Base-by-base conservation (phyloP, 2,329 filamentous ascomycete species). In the Boeremia lycopersici region DNA sequence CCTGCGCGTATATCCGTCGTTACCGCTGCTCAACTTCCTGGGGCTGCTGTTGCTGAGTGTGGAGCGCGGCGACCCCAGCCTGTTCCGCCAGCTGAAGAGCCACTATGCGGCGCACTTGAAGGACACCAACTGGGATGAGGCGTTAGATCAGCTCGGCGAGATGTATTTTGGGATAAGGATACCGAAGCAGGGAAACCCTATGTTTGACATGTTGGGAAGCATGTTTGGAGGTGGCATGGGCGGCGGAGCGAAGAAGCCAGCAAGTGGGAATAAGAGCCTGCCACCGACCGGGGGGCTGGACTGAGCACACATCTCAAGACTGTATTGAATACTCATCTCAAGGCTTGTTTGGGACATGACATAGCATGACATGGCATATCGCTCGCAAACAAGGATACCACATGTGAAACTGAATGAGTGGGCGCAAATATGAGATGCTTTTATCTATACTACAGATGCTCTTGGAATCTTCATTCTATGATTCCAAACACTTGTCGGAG, bases 121-220 rank as follows among this genome's bases (percentile, higher is more conserved):
- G 67, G 93, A 98, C 65, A 81, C 86, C 1, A 81, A 83, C 11
- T 98, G 93, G 93, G 85, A 87, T 30, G 92, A 82, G 56, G 84
- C 91, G 23, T 79, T 99, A 57, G 89, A 92, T 65, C 87, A 91
- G 74, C 88, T 99, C 67, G 93, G 89, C 43, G 93, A 99, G 79
- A 93, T 96, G 86, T 99, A 98, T 80, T 99, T 99, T 78, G 87
- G 87, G 31, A 96, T 99, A 73, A 85, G 87, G 78, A 88, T 92
- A 71, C 93, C 93, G 41, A 84, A 89, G 68, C 91, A 96, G 79
- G 89, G 88, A 61, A 98, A 98, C 75, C 93, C 93, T 3, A 80
- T 99, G 75, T 86, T 98, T 77, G 95, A 99, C 73, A 98, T 99
- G 93, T 96, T 99, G 90, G 93, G 92, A 42, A 93, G 87, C 59